Evolutionary conservation across 1,284 basidiomycete species (phyloP), one percentile per base, ranked within the genome.

Genomic region (Lignosus rhinocerotis): DNA sequence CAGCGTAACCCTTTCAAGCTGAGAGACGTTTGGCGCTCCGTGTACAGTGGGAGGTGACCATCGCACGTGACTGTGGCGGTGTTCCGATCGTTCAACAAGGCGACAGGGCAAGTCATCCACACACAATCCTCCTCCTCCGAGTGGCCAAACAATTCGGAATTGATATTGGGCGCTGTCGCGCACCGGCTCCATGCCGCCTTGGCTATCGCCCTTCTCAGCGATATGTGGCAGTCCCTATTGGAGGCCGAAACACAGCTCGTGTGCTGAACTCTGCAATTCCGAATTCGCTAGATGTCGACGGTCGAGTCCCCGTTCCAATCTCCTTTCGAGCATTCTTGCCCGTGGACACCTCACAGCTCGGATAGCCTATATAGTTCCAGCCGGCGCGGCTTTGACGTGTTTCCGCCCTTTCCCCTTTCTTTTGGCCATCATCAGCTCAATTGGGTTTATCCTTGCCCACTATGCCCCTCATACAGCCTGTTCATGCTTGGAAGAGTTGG

Each of bases 401-500:
- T 54, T 53, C 38, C 19, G 50, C 45, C 53, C 32, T 39, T 32
- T 44, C 53, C 49, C 56, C 31, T 51, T 51, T 55, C 48, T 53
- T 57, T 61, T 45, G 44, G 53, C 47, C 55, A 45, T 51, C 47
- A 36, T 51, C 51, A 19, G 17, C 48, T 25, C 30, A 34, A 16
- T 39, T 43, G 19, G 56, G 55, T 45, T 34, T 36, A 47, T 48
- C 25, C 56, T 54, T 36, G 50, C 53, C 51, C 34, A 34, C 48
- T 19, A 68, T 66, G 66, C 51, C 62, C 44, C 61, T 70, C 51
- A 56, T 70, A 30, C 63, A 63, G 44, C 69, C 69, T 16, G 58
- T 64, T 25, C 62, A 67, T 21, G 60, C 64, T 38, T 70, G 69
- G 69, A 70, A 69, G 62, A 65, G 65, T 51, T 71, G 69, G 69